Evolutionary conservation across 2,329 filamentous ascomycete species (phyloP), one percentile per base, ranked within the genome.

Genomic region (Proliferodiscus dingleyae): DNA sequence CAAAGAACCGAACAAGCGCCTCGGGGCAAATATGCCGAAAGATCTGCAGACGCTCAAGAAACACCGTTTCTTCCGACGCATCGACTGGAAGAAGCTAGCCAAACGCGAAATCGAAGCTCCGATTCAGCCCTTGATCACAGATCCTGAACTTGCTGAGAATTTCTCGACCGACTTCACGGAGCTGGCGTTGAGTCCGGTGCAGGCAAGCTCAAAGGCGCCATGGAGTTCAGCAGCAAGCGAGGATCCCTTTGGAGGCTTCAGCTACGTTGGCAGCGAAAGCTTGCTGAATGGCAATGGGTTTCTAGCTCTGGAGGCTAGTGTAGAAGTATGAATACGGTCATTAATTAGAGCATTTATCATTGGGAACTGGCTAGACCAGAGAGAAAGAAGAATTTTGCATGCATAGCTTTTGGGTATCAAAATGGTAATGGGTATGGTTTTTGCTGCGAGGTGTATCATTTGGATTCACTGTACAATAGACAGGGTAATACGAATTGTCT

Each of bases 91-190:
- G 68, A 85, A 83, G 59, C 77, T 98, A 11, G 89, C 86, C 51
- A 81, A 79, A 22, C 79, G 91, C 28, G 88, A 96, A 66, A 57
- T 95, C 37, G 84, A 87, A 57, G 87, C 93, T 1, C 93, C 93
- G 0, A 97, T 98, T 58, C 81, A 86, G 63, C 93, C 93, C 13
- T 75, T 97, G 60, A 91, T 98, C 61, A 97, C 93, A 0, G 89
- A 98, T 61, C 93, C 93, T 0, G 90, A 94, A 65, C 74, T 96
- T 37, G 93, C 93, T 0, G 94, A 98, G 77, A 98, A 98, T 69
- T 98, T 98, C 68, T 80, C 87, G 0, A 73, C 75, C n/a, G 89
- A 96, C 63, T 98, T 98, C 64, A 98, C 91, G 0, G 82, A 86
- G 45, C 68, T 95, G 52, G 79, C 87, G 3, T 73, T 97, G 43